Evolutionary conservation across 2,329 filamentous ascomycete genomes (phyloP).

Genomic region (Phyllosticta citribraziliensis): DNA sequence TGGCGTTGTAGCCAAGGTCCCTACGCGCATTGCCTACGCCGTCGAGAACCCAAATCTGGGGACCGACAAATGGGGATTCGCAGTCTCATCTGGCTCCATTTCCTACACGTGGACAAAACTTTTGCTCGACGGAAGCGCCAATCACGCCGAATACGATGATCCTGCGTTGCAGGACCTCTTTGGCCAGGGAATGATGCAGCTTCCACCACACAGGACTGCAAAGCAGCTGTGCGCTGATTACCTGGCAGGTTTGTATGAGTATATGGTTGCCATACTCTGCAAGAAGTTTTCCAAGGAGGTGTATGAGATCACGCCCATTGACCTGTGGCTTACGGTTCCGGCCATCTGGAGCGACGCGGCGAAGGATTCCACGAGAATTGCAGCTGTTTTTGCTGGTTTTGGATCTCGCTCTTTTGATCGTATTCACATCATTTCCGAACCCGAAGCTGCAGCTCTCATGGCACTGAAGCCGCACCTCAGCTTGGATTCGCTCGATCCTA

Average conservation of each 20-base stretch:
- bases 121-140: conserved; percentile 10
- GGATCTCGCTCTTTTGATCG: conserved; percentile 48
- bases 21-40: neutral
- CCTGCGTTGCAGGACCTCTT: conserved; percentile 6
- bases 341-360: conserved; percentile 78
- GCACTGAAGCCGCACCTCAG: conserved; percentile 48
- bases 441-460: conserved; percentile 70
- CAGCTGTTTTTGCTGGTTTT: conserved; percentile 71
- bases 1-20: neutral
- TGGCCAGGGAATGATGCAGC: conserved; percentile 10
- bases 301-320: conserved; percentile 54
- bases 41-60: conserved; percentile 1
- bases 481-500: conserved; percentile 57
- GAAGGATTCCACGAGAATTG: conserved; percentile 73
- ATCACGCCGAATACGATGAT: conserved; percentile 10
- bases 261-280: neutral
- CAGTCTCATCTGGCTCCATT: conserved; percentile 10
- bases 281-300: conserved; percentile 1
- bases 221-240: conserved; percentile 11
- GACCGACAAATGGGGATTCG: conserved; percentile 8
- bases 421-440: conserved; percentile 72
- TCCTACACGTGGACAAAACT: conserved; percentile 15
- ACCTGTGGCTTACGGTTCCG: conserved; percentile 73
- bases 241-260: conserved; percentile 1
- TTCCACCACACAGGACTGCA: conserved; percentile 9